phyloP scores from a whole-genome alignment of 2,329 filamentous ascomycete species.

The Elsinoe batatas region DNA sequence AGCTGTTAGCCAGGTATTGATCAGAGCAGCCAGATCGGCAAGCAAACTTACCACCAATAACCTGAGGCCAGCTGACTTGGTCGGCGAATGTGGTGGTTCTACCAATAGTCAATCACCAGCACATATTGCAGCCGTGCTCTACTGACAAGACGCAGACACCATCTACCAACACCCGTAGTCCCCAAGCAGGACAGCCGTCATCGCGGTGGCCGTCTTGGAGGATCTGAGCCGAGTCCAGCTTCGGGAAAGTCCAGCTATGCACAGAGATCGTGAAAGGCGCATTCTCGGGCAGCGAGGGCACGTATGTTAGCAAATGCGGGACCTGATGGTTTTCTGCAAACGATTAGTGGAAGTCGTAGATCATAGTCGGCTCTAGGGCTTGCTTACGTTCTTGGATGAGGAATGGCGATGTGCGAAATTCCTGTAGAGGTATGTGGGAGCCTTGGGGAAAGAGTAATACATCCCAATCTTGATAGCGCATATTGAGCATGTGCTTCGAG shows the following conservation, averaged over 20 bases:
- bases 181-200: slow-evolving; percentile 17
- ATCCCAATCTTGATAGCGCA: slow-evolving; percentile 85
- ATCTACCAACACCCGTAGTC: slow-evolving; percentile 59
- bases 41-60: slow-evolving; percentile 36
- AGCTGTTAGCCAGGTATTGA: neutral
- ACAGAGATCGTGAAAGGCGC: slow-evolving; percentile 61
- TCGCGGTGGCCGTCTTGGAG: slow-evolving; percentile 44
- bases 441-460: slow-evolving; percentile 63
- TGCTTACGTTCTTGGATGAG: slow-evolving; percentile 42
- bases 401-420: slow-evolving; percentile 72
- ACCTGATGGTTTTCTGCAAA: slow-evolving; percentile 29
- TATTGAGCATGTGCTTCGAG: slow-evolving; percentile 31
- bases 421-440: slow-evolving; percentile 59
- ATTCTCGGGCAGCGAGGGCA: slow-evolving; percentile 52
- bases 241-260: slow-evolving; percentile 60
- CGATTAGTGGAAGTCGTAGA: neutral
- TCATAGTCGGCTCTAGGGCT: neutral
- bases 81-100: slow-evolving; percentile 42
- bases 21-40: neutral
- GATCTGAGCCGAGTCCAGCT: slow-evolving; percentile 48
- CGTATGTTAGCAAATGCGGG: slow-evolving; percentile 62
- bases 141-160: slow-evolving; percentile 53
- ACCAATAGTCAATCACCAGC: neutral
- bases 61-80: slow-evolving; percentile 43
- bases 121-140: neutral